phyloP scores from a whole-genome alignment of 1,139 yeast genomes.

The Wickerhamiella pararugosa region DNA sequence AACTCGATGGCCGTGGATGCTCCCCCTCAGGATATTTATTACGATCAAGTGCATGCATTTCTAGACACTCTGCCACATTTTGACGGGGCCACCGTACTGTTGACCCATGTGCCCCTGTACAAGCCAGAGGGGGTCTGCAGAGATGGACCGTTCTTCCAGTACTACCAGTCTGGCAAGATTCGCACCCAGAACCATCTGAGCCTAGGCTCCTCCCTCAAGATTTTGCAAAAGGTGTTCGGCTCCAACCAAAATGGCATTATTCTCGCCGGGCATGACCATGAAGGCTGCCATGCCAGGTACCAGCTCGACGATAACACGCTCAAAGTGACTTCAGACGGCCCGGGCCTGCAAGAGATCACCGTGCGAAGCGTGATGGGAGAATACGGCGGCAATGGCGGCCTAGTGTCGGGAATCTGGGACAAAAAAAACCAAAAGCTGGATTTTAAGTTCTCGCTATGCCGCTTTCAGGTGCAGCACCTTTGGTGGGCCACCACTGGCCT shows the following conservation, averaged over 20 bases:
- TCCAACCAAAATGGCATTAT: conserved; percentile 47
- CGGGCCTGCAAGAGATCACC: conserved; percentile 56
- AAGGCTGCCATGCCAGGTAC: conserved; percentile 66
- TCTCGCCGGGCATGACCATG: conserved; percentile 92
- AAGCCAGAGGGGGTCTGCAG: conserved; percentile 67
- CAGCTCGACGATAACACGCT: conserved; percentile 13
- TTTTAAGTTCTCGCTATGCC: conserved; percentile 59
- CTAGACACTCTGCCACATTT: conserved; percentile 41
- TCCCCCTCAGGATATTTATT: conserved; percentile 62
- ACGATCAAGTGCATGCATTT: conserved; percentile 54
- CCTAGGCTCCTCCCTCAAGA: conserved; percentile 46
- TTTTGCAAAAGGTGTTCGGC: conserved; percentile 49
- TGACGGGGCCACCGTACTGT: conserved; percentile 62
- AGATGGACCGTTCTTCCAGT: conserved; percentile 68
- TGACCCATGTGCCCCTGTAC: conserved; percentile 83
- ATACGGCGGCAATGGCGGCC: conserved; percentile 76
- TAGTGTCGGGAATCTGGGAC: conserved; percentile 55
- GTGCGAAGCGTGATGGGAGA: conserved; percentile 96
- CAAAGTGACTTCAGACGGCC: conserved; percentile 16
- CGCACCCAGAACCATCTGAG: conserved; percentile 82
- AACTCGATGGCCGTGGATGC: conserved; percentile 81
- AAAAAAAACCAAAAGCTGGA: conserved; percentile 34
- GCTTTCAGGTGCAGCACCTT: conserved; percentile 75
- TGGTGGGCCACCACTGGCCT: conserved; percentile 84
- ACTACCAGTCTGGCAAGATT: conserved; percentile 48